These are phyloP conservation scores for Monosporascus sp. DNA, from an alignment of 2,329 filamentous ascomycete genomes.

Conservation along the genomic window DNA sequence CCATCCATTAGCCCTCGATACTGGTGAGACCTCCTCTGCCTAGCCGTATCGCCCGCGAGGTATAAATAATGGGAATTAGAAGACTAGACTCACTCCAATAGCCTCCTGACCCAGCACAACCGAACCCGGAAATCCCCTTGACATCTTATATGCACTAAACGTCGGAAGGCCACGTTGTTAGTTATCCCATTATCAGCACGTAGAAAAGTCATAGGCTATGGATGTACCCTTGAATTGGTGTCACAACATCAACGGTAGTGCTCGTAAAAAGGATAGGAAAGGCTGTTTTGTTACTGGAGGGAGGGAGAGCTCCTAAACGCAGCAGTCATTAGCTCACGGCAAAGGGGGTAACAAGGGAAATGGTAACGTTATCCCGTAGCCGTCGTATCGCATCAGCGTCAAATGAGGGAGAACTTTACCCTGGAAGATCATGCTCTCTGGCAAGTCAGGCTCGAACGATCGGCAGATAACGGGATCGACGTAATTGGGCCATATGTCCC, in stretches of 20 bases:
- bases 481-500: conserved; percentile 24
- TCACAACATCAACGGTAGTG: conserved; percentile 34
- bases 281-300: conserved; percentile 16
- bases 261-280: conserved; percentile 35
- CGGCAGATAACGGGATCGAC: conserved; percentile 20
- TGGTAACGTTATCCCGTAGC: background rate
- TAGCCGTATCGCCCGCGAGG: conserved; percentile 11
- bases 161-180: background rate
- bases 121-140: conserved; percentile 25
- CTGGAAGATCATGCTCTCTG: conserved; percentile 24
- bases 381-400: conserved; percentile 15
- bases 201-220: background rate
- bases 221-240: conserved; percentile 29
- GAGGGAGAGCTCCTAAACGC: no score
- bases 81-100: conserved; percentile 25
- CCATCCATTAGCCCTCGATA: no score
- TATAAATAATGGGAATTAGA: background rate
- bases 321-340: no score
- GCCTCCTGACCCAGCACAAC: conserved; percentile 26
- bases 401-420: conserved; percentile 9
- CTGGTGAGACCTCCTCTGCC: conserved; percentile 9
- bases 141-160: conserved; percentile 21
- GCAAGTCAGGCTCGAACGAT: conserved; percentile 18
- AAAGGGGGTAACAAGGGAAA: no score
- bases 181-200: conserved; percentile 4